Conservation (phyloP, 2,329 filamentous ascomycete genomes). For the Amesomyces nigricolor region DNA sequence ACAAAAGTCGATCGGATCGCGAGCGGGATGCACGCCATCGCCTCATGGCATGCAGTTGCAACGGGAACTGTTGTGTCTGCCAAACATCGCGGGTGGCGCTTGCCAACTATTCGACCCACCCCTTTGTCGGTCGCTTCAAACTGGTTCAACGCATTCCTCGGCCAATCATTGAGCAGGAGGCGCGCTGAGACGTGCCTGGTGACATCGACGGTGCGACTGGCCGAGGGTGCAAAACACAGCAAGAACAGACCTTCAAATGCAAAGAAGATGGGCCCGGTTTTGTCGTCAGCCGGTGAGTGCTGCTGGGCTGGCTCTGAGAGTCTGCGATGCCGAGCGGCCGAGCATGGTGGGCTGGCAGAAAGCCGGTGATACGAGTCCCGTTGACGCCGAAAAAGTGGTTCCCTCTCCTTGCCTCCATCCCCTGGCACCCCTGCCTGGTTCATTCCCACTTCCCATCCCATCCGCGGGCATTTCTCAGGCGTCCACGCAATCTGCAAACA, state of each 20-base stretch:
- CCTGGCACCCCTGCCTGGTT: neutral
- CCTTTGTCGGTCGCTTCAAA: too few species aligned
- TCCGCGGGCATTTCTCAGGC: neutral
- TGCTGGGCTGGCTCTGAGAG: neutral
- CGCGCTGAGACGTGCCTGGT: too few species aligned
- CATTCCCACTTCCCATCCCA: neutral
- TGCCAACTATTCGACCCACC: too few species aligned
- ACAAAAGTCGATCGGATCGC: neutral
- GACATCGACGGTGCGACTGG: too few species aligned
- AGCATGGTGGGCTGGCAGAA: neutral
- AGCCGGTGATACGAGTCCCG: constrained; percentile 1
- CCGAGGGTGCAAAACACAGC: neutral
- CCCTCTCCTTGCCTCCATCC: neutral
- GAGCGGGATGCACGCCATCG: neutral
- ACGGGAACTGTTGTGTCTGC: too few species aligned
- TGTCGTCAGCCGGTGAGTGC: neutral
- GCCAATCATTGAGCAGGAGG: too few species aligned
- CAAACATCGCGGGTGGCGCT: too few species aligned
- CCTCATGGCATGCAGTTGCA: neutral
- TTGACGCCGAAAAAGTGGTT: neutral
- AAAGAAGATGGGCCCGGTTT: neutral
- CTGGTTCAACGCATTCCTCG: too few species aligned
- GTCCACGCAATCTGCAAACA: constrained; percentile 10
- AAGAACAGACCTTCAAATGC: neutral
- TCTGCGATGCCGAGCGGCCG: neutral